Conservation (phyloP, 169 alveolate genomes). For the Plasmodium berghei region DNA sequence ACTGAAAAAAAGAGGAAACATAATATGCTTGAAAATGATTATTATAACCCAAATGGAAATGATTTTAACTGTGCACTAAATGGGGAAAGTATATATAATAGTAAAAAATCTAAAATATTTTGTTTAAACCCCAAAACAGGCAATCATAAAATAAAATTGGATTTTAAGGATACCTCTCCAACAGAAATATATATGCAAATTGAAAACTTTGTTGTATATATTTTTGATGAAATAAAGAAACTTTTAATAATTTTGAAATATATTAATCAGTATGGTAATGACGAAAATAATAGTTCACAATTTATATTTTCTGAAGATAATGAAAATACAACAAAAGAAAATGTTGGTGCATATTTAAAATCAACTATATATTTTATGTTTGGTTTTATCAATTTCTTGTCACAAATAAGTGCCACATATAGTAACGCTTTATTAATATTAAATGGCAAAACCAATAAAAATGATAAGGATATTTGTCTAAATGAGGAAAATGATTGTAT, state of each 20-base stretch:
- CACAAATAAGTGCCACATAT: constrained; percentile 15
- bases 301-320: constrained; percentile 2
- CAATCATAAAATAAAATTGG: neutral
- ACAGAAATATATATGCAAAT: constrained; percentile 9
- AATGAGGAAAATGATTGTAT: neutral
- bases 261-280: constrained; percentile 7
- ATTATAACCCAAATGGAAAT: neutral
- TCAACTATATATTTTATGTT: constrained; percentile 20
- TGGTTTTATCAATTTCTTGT: constrained; percentile 30
- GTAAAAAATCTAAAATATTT: neutral
- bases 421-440: neutral
- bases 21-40: neutral
- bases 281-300: neutral
- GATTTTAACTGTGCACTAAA: neutral
- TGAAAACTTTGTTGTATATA: constrained; percentile 16
- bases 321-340: constrained; percentile 11
- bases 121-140: neutral
- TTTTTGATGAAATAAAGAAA: constrained; percentile 22
- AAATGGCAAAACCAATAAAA: neutral
- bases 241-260: constrained; percentile 16
- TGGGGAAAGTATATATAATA: neutral
- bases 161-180: neutral
- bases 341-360: neutral
- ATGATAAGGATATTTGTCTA: neutral
- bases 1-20: constrained; percentile 3